Conservation (phyloP, 331 rosid genomes). For the Quercus phellos region DNA sequence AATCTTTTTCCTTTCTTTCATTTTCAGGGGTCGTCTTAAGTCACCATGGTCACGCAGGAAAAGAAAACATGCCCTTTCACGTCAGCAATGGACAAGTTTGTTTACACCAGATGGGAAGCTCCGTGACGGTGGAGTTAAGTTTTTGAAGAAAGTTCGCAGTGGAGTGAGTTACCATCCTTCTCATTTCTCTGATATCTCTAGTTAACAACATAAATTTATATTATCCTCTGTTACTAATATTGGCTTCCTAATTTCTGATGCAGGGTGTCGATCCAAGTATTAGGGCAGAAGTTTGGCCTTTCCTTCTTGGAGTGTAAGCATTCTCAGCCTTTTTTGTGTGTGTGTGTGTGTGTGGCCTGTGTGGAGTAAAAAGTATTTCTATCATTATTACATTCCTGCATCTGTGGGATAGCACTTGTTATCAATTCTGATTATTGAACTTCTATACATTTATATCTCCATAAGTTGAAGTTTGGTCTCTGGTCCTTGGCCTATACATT, state of each 20-base stretch:
- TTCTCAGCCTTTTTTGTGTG: constrained; percentile 5
- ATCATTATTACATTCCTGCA: constrained; percentile 1
- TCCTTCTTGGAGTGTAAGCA: constrained; percentile 97
- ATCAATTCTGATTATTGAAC: not conserved
- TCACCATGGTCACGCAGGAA: constrained; percentile 99
- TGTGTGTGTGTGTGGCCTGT: not conserved
- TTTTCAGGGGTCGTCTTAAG: constrained; percentile 85
- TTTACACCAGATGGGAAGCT: constrained; percentile 79
- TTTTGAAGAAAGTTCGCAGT: constrained; percentile 94
- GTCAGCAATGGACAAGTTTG: constrained; percentile 72
- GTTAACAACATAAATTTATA: too few species aligned
- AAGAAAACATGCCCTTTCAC: constrained; percentile 79
- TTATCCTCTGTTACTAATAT: not conserved
- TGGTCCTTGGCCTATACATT: constrained; percentile 1
- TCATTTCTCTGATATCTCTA: not conserved
- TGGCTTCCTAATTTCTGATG: constrained; percentile 25
- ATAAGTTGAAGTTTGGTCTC: constrained; percentile 4
- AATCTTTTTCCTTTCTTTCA: not conserved
- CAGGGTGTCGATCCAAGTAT: constrained; percentile 95
- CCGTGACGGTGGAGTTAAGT: constrained; percentile 80
- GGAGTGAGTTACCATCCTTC: constrained; percentile 63
- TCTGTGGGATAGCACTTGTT: constrained; percentile 5
- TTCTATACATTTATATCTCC: not conserved
- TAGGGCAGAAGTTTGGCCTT: constrained; percentile 96
- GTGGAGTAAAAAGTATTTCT: not conserved